Evolutionary conservation across 148 eudicot species (phyloP), one percentile per base, ranked within the genome.

Genomic region (Silene conica): DNA sequence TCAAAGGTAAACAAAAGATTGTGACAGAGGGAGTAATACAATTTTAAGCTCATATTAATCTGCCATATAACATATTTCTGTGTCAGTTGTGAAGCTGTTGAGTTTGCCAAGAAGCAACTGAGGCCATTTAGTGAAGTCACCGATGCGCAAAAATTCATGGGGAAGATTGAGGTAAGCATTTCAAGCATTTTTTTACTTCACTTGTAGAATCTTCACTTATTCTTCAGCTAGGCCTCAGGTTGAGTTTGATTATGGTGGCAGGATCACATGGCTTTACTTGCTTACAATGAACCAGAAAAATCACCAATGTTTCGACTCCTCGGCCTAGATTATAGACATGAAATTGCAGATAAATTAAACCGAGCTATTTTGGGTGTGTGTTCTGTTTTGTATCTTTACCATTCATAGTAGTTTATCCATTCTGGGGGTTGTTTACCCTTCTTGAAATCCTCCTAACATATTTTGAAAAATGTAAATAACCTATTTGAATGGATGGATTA

Each of bases 261-360:
- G 97, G 93, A 95, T 74, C 81, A 90, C 58, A 80, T 90, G 89
- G 92, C 97, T 69, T 85, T 92, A 76, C 86, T 95, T 77, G 97
- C 98, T 73, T 95, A 92, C 69, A 88, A 82, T 69, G 97, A 95
- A 75, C 98, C 98, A 74, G 96, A 92, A 82, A 95, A 84, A 63
- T 90, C 96, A 34, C 98, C 98, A 13, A 87, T 87, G 90, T 95
- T 90, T 78, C 90, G 89, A 84, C 86, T 95, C 10, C 80, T 92
- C 41, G 84, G 87, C 82, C 60, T 69, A 26, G 97, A 88, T 14
- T 83, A 87, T 71, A 81, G 90, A 76, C 97, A 88, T 73, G 83
- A 84, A 70, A 82, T 90, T 41, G 91, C 90, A 8, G 98, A 95
- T 69, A 79, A 81, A 78, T 82, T 95, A 81, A 95, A 95, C 58